A percentile compares a stretch with the other conserved stretches of the same genome.
Conservation (phyloP, 2,329 filamentous ascomycete genomes). For the Ambrosiella xylebori region DNA sequence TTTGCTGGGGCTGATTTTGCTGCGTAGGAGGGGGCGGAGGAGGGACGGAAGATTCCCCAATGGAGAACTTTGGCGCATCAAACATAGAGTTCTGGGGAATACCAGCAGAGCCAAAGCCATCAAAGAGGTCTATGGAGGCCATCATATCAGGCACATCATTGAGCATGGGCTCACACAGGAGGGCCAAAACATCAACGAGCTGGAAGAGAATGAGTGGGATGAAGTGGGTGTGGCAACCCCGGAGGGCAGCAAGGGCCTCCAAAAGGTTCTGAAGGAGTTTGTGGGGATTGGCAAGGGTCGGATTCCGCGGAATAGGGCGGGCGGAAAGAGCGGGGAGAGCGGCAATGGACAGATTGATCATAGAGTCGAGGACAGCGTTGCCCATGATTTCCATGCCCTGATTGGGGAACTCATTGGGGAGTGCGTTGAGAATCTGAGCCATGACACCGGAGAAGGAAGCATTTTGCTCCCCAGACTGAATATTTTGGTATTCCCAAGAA, state of each 20-base stretch:
- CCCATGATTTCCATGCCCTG: constrained; percentile 59
- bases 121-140: constrained; percentile 43
- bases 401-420: constrained; percentile 55
- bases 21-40: background rate
- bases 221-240: constrained; percentile 61
- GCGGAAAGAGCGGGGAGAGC: constrained; percentile 33
- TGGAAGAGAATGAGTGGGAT: constrained; percentile 62
- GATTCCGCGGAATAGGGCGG: constrained; percentile 40
- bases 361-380: constrained; percentile 46
- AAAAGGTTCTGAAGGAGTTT: constrained; percentile 58
- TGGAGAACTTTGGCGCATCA: constrained; percentile 6
- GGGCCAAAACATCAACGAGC: constrained; percentile 53
- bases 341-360: constrained; percentile 54
- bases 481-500: constrained; percentile 30
- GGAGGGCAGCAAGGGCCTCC: constrained; percentile 49
- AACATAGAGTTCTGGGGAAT: constrained; percentile 34
- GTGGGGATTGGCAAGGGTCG: constrained; percentile 41
- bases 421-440: constrained; percentile 33
- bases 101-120: constrained; percentile 45
- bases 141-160: constrained; percentile 39
- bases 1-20: background rate
- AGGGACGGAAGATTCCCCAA: constrained; percentile 6
- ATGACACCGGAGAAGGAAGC: constrained; percentile 10
- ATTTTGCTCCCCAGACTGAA: constrained; percentile 9
- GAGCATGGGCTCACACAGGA: constrained; percentile 41